These are phyloP conservation scores for Saccharomycopsis fibuligera DNA, from an alignment of 805 yeast species.

Conservation along the genomic window DNA sequence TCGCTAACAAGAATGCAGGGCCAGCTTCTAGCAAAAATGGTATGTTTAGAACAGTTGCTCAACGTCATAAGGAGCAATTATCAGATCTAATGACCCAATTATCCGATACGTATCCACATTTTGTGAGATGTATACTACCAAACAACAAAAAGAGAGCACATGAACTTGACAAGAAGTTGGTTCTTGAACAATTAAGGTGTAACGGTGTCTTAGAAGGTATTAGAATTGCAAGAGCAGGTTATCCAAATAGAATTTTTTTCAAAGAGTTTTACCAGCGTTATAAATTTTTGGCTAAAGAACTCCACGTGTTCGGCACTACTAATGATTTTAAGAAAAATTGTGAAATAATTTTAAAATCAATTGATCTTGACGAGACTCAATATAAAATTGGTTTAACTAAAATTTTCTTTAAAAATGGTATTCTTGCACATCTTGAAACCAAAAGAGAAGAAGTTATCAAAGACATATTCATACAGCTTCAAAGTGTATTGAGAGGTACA, in stretches of 20 bases:
- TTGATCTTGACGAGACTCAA: conserved; percentile 64
- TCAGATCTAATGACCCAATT: conserved; percentile 64
- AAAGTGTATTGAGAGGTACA: conserved; percentile 61
- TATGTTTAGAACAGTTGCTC: conserved; percentile 72
- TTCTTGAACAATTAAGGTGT: conserved; percentile 84
- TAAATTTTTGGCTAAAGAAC: conserved; percentile 52
- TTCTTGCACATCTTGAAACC: conserved; percentile 84
- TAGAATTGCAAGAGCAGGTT: conserved; percentile 94
- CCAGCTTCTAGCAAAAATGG: conserved; percentile 21
- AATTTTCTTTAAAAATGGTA: conserved; percentile 94
- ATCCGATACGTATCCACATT: conserved; percentile 84
- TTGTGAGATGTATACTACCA: conserved; percentile 93
- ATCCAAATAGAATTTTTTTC: conserved; percentile 86
- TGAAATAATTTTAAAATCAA: conserved; percentile 56
- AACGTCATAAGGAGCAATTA: conserved; percentile 83
- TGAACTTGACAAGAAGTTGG: conserved; percentile 65
- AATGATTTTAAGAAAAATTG: conserved; percentile 58
- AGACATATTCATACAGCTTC: conserved; percentile 50
- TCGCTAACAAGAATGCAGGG: conserved; percentile 26
- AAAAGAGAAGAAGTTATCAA: conserved; percentile 62
- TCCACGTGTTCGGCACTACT: conserved; percentile 28
- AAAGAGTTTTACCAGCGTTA: conserved; percentile 74
- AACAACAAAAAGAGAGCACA: conserved; percentile 68
- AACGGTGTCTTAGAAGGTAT: conserved; percentile 98
- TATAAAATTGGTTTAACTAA: conserved; percentile 91